Evolutionary conservation across 2,329 filamentous ascomycete genomes (phyloP), one percentile per base, ranked within the genome.

Genomic region (Cladosporium sp.): DNA sequence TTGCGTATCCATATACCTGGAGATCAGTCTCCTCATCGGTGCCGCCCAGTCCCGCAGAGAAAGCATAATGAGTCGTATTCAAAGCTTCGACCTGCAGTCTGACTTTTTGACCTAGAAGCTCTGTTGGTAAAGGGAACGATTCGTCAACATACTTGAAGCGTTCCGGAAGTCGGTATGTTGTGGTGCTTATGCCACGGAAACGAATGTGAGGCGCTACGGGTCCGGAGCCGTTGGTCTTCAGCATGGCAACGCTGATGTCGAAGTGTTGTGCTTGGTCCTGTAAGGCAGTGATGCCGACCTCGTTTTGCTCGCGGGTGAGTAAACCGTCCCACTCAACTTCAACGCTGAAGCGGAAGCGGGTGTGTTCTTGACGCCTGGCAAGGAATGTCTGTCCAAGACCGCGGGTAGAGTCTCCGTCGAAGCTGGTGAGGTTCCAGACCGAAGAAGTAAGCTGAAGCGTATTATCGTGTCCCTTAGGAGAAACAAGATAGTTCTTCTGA

Each of bases 301-400:
- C 64, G 51, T 77, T 72, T 53, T 65, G 61, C 58, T 75, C 68
- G 16, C 75, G 67, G 2, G 76, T 69, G 20, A 77, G 63, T 25
- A 76, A 59, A 9, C 49, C 52, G 0, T 58, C 51, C 54, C 74
- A 79, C 7, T 68, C 63, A 0, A 80, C 47, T 49, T 75, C 67
- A 2, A 76, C 69, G 42, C 65, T 70, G 59, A 71, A 81, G 0
- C 65, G 72, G 59, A 81, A 81, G 0, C 78, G 62, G 0, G 78
- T 76, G 53, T 81, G 72, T 8, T 75, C 74, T 58, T 82, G 78
- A 0, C 78, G 69, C 1, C 76, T 69, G 0, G 73, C 75, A n/a
- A 83, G 66, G 38, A 83, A 79, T 0, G 77, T 73, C 62, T 78
- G 76, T 3, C 74, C 73, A 3, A 61, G 64, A 30, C 72, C 71